phyloP scores from a whole-genome alignment of 2,329 filamentous ascomycete genomes.

The Cytospora schulzeri region DNA sequence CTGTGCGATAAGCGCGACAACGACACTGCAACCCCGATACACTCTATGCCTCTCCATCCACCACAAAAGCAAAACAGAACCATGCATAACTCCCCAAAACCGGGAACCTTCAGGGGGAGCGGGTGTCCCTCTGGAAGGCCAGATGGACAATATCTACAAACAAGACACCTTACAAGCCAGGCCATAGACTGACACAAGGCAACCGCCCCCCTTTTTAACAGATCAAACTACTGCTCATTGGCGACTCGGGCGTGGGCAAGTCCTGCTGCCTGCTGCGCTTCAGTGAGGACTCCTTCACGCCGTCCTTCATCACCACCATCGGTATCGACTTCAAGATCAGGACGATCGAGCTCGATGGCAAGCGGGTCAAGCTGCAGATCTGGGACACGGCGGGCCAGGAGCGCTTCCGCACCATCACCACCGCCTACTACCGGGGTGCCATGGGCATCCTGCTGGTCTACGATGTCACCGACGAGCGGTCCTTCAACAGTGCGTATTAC shows the following conservation, averaged over 20 bases:
- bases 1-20: slow-evolving; percentile 19
- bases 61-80: not conserved
- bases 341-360: slow-evolving; percentile 97
- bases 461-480: slow-evolving; percentile 95
- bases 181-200: slow-evolving; percentile 9
- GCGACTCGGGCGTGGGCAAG: slow-evolving; percentile 95
- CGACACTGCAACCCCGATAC: not conserved
- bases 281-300: slow-evolving; percentile 96
- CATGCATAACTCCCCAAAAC: not conserved
- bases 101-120: too few species aligned
- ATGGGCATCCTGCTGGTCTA: slow-evolving; percentile 99
- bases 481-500: slow-evolving; percentile 79
- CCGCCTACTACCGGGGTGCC: slow-evolving; percentile 95
- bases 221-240: slow-evolving; percentile 97
- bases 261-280: slow-evolving; percentile 96
- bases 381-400: slow-evolving; percentile 99
- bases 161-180: not conserved
- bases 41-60: not conserved
- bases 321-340: slow-evolving; percentile 99
- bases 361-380: slow-evolving; percentile 98
- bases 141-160: not conserved
- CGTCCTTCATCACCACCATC: slow-evolving; percentile 98
- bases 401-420: slow-evolving; percentile 97
- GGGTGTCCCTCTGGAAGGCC: not conserved
- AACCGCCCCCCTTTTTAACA: slow-evolving; percentile 41